Evolutionary conservation across 129 eudicot species (phyloP).

Genomic region (Pulicaria dysenterica): DNA sequence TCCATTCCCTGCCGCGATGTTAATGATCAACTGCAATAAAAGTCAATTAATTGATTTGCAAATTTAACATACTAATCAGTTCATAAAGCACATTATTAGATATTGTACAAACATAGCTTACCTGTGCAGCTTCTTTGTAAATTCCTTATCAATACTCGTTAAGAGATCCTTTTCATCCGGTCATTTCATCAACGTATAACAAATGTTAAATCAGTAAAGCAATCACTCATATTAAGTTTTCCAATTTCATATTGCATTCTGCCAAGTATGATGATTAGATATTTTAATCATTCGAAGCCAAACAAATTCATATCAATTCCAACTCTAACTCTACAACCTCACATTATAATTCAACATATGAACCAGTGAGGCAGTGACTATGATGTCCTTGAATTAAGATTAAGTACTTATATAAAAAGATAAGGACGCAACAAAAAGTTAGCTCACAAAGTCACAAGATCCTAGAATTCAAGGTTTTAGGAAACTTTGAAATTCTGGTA

Average conservation of each 20-base stretch:
- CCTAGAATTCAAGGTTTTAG: background rate
- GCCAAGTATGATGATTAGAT: background rate
- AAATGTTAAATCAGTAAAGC: background rate
- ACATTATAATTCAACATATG: background rate
- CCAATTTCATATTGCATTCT: background rate
- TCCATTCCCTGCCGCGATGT: conserved; percentile 97
- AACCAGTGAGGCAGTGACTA: background rate
- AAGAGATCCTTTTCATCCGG: background rate
- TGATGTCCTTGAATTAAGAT: background rate
- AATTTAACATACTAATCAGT: conserved; percentile 4
- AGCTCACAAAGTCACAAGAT: background rate
- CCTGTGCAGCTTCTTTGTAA: conserved; percentile 91
- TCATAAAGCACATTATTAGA: conserved; percentile 12
- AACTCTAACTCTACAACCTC: conserved; percentile 1
- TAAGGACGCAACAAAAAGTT: background rate
- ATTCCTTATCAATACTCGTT: background rate
- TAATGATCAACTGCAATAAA: conserved; percentile 72
- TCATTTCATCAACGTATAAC: background rate
- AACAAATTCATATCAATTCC: background rate
- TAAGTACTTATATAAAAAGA: background rate
- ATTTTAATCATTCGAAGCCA: conserved; percentile 1
- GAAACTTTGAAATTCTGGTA: background rate
- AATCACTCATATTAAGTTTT: background rate
- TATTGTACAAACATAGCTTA: conserved; percentile 18
- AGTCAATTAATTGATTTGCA: conserved; percentile 13